Evolutionary conservation across 805 yeast species (phyloP), one percentile per base, ranked within the genome.

Genomic region (Ogataea siamensis): DNA sequence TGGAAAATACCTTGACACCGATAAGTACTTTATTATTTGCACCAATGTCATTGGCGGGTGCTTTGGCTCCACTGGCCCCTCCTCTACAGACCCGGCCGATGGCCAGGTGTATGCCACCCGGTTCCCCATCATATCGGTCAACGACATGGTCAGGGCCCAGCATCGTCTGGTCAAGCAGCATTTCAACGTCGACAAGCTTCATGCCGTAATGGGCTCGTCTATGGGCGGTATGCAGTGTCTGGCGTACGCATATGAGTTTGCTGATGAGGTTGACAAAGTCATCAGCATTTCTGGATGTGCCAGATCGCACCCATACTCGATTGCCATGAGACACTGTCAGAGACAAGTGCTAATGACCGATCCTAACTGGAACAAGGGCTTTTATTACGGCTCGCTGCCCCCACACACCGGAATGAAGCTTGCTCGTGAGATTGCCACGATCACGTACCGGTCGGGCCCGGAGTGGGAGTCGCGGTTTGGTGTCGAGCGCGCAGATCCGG

Each of bases 191-290:
- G 32, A 51, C 1, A 82, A 76, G 56, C 63, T 89, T 17, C 76
- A 78, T 59, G 95, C 95, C 2, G 75, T 87, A 2, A 78, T 89
- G 6, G 97, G 97, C 5, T 81, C 95, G 2, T 86, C 95, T 0
- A 86, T 89, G 94, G 97, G 97, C n/a, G 97, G 96, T n/a, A 87
- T 89, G 96, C 96, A 88, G 64, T 80, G 91, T 7, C 70, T 89
- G 39, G 95, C 96, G 0, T 86, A 79, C 60, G 95, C 87, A 1
- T 73, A 78, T 57, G 95, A 84, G 54, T 89, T 84, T 53, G 84
- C 94, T 1, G 80, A 82, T 32, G 74, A 71, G 39, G 96, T 88
- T 3, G 74, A 72, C 5, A 79, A 82, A 37, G 71, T 89, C 2
- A 76, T 87, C 1, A 74, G 86, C n/a, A 85, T 89, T 19, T 81